Conservation (phyloP, 179 eudicot genomes). For the Amaranthus tricolor region DNA sequence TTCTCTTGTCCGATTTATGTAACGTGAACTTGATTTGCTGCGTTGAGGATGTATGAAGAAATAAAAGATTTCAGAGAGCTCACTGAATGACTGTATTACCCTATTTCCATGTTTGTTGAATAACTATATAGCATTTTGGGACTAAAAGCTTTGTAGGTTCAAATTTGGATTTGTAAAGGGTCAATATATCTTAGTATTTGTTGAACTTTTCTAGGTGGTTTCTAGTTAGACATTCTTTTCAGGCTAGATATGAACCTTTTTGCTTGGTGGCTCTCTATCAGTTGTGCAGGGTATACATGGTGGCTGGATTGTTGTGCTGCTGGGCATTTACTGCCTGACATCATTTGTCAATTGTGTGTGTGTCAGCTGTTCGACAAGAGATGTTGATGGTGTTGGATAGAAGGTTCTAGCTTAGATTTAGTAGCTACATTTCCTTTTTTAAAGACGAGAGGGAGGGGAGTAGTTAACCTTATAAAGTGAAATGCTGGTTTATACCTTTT, state of each 20-base stretch:
- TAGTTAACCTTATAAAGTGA: background rate
- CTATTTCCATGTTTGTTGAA: background rate
- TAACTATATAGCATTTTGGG: background rate
- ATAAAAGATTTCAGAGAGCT: background rate
- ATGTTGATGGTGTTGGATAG: background rate
- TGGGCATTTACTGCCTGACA: background rate
- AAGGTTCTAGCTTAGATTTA: background rate
- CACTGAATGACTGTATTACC: background rate
- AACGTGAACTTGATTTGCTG: background rate
- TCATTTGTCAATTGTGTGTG: background rate
- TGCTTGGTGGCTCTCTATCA: background rate
- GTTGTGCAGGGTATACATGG: background rate
- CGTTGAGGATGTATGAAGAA: background rate
- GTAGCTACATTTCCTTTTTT: background rate
- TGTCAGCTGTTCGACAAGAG: no score
- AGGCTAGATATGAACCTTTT: background rate
- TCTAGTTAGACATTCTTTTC: background rate
- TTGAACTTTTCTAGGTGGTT: conserved; percentile 1
- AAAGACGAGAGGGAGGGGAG: background rate
- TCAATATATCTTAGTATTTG: background rate
- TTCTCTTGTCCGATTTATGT: background rate
- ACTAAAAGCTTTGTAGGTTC: background rate
- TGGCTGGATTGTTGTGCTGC: background rate
- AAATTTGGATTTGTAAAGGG: background rate
- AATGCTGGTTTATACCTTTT: background rate